phyloP scores from a whole-genome alignment of 78 protist genomes.

The Monosiga brevicollis region DNA sequence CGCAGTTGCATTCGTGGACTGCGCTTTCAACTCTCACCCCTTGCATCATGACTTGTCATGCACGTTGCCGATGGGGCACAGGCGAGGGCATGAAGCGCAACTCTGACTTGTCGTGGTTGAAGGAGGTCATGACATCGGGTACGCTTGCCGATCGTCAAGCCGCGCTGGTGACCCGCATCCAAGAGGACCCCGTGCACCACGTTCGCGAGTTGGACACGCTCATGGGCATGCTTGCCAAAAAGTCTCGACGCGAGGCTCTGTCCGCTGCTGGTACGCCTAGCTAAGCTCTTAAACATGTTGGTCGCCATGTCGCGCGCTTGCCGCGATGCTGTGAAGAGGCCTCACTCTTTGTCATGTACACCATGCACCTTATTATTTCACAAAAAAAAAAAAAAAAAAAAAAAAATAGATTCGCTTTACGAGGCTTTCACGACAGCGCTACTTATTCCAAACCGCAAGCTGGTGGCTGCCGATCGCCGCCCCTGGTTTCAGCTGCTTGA shows the following conservation, averaged over 20 bases:
- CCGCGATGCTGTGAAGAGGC: too few species aligned
- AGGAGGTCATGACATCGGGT: constrained; percentile 2
- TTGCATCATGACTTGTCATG: too few species aligned
- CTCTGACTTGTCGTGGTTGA: neutral
- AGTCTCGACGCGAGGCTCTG: constrained; percentile 39
- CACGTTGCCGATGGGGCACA: too few species aligned
- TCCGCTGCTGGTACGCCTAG: too few species aligned
- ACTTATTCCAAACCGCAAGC: constrained; percentile 35
- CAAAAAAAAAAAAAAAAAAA: too few species aligned
- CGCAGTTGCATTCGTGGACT: too few species aligned
- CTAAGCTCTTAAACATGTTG: too few species aligned
- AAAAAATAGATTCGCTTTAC: constrained; percentile 22
- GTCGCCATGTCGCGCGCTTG: too few species aligned
- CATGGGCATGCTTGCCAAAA: constrained; percentile 27
- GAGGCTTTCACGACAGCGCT: constrained; percentile 33
- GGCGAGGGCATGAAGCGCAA: neutral
- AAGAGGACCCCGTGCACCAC: neutral
- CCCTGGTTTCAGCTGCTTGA: neutral
- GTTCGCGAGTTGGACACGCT: constrained; percentile 20
- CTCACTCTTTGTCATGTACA: too few species aligned
- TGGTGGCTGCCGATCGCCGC: neutral
- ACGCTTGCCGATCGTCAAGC: constrained; percentile 10
- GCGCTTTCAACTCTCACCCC: too few species aligned
- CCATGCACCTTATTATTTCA: too few species aligned
- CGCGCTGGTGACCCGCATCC: neutral